Evolutionary conservation across 2,329 filamentous ascomycete species (phyloP).

Genomic region (Zymoseptoria passerinii): DNA sequence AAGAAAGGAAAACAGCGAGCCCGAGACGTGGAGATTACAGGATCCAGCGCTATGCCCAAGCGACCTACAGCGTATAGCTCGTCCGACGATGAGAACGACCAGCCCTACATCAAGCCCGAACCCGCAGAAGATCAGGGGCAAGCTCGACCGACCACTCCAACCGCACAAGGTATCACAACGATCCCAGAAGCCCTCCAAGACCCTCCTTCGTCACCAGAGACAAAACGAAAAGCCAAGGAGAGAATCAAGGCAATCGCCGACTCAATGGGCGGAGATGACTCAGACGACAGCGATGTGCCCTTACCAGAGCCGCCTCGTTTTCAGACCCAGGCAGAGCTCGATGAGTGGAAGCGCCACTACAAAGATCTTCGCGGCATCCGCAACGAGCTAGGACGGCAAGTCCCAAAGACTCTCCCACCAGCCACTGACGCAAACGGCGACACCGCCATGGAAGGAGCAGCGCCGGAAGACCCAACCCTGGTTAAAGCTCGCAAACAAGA

Average conservation of each 20-base stretch:
- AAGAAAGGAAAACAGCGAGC: slow-evolving; percentile 32
- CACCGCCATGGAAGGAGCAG: slow-evolving; percentile 29
- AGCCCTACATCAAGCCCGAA: slow-evolving; percentile 46
- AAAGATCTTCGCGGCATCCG: slow-evolving; percentile 40
- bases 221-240: slow-evolving; percentile 24
- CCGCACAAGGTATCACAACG: slow-evolving; percentile 4
- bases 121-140: slow-evolving; percentile 41
- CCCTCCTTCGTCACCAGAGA: slow-evolving; percentile 29
- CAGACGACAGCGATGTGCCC: slow-evolving; percentile 13
- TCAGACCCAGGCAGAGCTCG: slow-evolving; percentile 46
- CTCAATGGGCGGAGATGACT: neutral
- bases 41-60: slow-evolving; percentile 37
- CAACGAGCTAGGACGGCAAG: slow-evolving; percentile 38
- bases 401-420: slow-evolving; percentile 21
- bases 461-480: slow-evolving; percentile 4
- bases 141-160: slow-evolving; percentile 14
- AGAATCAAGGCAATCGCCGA: slow-evolving; percentile 12
- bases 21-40: slow-evolving; percentile 37
- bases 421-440: slow-evolving; percentile 37
- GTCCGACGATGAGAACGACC: slow-evolving; percentile 28
- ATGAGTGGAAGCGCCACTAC: slow-evolving; percentile 43
- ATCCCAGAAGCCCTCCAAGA: slow-evolving; percentile 24
- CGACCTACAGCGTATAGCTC: slow-evolving; percentile 30
- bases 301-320: slow-evolving; percentile 33
- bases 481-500: slow-evolving; percentile 14